A percentile compares a stretch with the other conserved stretches of the same genome.
Conservation (phyloP, 371 early-diverging fungal genomes). For the Apophysomyces elegans region DNA sequence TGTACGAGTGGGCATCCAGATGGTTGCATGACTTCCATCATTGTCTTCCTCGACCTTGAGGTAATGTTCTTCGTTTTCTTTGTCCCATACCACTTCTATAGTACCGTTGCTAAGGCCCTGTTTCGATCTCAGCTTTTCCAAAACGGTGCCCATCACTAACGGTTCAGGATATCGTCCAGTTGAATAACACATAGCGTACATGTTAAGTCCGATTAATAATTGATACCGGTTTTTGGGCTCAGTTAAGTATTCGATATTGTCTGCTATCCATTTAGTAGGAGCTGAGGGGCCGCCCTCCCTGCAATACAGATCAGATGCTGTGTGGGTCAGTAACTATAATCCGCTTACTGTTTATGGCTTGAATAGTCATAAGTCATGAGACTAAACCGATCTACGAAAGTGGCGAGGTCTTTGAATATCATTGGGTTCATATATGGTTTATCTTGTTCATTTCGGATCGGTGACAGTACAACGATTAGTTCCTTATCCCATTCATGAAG, state of each 20-base stretch:
- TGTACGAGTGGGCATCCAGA: constrained; percentile 61
- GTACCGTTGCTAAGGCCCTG: constrained; percentile 15
- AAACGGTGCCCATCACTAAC: constrained; percentile 35
- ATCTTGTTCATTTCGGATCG: constrained; percentile 37
- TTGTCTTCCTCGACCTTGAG: constrained; percentile 43
- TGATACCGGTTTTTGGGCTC: constrained; percentile 41
- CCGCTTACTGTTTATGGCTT: constrained; percentile 37
- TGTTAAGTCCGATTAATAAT: constrained; percentile 57
- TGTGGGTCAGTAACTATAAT: background rate
- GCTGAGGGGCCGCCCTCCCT: constrained; percentile 59
- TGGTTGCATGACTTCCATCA: constrained; percentile 34
- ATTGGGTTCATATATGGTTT: constrained; percentile 32
- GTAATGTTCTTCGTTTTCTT: constrained; percentile 48
- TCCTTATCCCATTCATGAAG: constrained; percentile 35
- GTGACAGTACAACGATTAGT: constrained; percentile 58
- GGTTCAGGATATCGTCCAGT: constrained; percentile 29
- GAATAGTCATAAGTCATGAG: constrained; percentile 72
- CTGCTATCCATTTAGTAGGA: constrained; percentile 61
- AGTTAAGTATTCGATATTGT: constrained; percentile 53
- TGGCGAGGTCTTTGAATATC: constrained; percentile 41
- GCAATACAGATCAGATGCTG: background rate
- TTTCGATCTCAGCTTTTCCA: constrained; percentile 35
- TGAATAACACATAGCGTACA: constrained; percentile 62
- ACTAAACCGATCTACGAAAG: constrained; percentile 57
- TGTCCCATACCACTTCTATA: constrained; percentile 46